Percentiles rank a stretch among this genome's conserved stretches.
phyloP scores from a whole-genome alignment of 805 yeast genomes.

The Schwanniomyces sp. region DNA sequence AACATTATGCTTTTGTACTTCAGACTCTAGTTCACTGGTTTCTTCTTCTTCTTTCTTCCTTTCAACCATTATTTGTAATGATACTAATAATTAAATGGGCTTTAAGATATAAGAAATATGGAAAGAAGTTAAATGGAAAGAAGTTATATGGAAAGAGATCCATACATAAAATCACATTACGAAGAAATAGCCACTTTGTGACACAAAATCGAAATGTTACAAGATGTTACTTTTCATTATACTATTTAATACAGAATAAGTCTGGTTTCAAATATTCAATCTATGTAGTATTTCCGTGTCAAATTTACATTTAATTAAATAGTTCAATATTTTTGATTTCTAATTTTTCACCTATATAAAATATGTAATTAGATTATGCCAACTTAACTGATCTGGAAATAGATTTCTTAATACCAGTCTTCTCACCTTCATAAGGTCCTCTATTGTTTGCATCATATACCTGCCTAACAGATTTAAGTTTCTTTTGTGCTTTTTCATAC shows the following conservation, averaged over 20 bases:
- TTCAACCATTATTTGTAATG: background rate
- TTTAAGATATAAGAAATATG: no score
- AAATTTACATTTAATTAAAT: background rate
- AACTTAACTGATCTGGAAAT: slow-evolving; percentile 84
- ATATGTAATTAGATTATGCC: slow-evolving; percentile 19
- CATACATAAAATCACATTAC: background rate
- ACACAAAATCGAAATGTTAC: background rate
- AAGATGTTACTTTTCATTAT: background rate
- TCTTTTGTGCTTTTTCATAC: slow-evolving; percentile 93
- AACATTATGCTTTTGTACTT: slow-evolving; percentile 28
- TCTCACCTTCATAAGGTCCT: slow-evolving; percentile 85
- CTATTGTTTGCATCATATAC: slow-evolving; percentile 75
- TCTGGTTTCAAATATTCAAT: no score
- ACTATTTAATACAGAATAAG: background rate
- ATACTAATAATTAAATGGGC: background rate
- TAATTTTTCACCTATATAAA: slow-evolving; percentile 1
- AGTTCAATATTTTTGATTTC: background rate
- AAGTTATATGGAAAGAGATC: no score
- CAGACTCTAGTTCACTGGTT: background rate
- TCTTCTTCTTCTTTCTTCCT: background rate
- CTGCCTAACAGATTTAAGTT: slow-evolving; percentile 83
- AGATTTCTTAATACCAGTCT: slow-evolving; percentile 96
- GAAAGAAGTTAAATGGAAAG: no score
- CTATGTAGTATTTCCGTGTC: background rate
- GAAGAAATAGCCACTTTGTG: background rate